Base-by-base conservation (phyloP, 495 filamentous ascomycete species). In the Trichocladium antarcticum region DNA sequence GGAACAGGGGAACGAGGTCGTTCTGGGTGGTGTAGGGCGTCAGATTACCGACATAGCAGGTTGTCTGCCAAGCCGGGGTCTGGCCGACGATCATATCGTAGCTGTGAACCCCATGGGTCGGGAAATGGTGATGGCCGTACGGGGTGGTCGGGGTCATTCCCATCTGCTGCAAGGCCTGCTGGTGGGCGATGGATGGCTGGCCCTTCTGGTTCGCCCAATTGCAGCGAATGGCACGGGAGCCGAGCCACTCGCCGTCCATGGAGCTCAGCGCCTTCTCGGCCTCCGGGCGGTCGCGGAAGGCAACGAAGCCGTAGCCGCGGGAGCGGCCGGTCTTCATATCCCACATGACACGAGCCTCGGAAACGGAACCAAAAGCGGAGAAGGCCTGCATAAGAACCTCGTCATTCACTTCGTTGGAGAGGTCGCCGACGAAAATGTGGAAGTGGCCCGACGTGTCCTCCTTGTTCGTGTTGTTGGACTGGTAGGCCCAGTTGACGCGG, bases 121-220 rank as follows among this genome's bases (percentile, higher is more conserved):
- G 92, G 74, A 97, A 97, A 63, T 95, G 88, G 59, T 99, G 93
- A 61, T 97, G 92, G 16, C 93, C 93, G 61, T 86, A 97, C 0
- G 90, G 87, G 14, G 89, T 95, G 39, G 89, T 94, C 17, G 93
- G 93, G 12, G 92, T 95, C 88, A 99, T 92, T 62, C 93, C 92
- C 87, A 97, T 95, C 36, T 87, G 84, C 44, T 85, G 84, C 86
- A 99, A 90, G 24, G 89, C 87, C 65, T 92, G 85, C 68, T 97
- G 92, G 70, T 99, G 92, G 37, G 89, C 87, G 60, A 96, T 94
- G 1, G 93, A 97, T 38, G 92, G 92, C 61, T 99, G 92, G 32
- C 92, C 92, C 76, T 99, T 99, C 66, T 99, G 92, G 70, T 99
- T 99, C 44, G 92, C 92, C 92, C 92, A 99, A 73, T 99, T 99